Evolutionary conservation across 2,329 filamentous ascomycete genomes (phyloP), one percentile per base, ranked within the genome.

Genomic region (Fusarium gaditjirri): DNA sequence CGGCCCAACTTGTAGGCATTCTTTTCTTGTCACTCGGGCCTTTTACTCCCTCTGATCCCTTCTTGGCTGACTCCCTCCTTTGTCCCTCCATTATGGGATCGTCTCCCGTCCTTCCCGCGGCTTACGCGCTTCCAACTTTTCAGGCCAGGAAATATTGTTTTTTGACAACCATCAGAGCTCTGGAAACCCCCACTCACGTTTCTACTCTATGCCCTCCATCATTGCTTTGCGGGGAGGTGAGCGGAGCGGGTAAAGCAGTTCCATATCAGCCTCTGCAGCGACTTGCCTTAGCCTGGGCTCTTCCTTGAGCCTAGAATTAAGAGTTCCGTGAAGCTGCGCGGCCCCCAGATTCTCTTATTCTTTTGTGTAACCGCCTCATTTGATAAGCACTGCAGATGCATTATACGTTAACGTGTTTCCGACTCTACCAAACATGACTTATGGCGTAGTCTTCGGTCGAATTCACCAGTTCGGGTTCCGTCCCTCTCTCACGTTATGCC

Each of bases 101-200:
- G 25, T 27, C 42, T 52, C 52, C 47, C 50, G 46, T 60, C 41
- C 43, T 47, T 42, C 42, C 60, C 53, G 70, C 70, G 69, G 70
- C 70, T 72, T 70, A 70, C 70, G 70, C 70, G 70, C 69, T 72
- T 72, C 70, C 35, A 70, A 61, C 43, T 47, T 72, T 60, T 46
- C n/a, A 27, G n/a, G 39, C 29, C 36, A 35, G 43, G 39, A 52
- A 50, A 35, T 46, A 31, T 23, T 36, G 16, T 42, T 25, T 41
- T 27, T 66, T 23, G 17, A 62, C 38, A 41, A 21, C 63, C 55
- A 55, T 25, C 42, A 68, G 38, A n/a, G 27, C 43, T 61, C 25
- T 36, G 42, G 25, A 35, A 39, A n/a, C 65, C 65, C 65, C 63
- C 55, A 68, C 65, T 62, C 36, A 36, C 14, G 35, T 14, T 31